phyloP scores from a whole-genome alignment of 352 stramenopile species.

The Elongisporangium prolatum region DNA sequence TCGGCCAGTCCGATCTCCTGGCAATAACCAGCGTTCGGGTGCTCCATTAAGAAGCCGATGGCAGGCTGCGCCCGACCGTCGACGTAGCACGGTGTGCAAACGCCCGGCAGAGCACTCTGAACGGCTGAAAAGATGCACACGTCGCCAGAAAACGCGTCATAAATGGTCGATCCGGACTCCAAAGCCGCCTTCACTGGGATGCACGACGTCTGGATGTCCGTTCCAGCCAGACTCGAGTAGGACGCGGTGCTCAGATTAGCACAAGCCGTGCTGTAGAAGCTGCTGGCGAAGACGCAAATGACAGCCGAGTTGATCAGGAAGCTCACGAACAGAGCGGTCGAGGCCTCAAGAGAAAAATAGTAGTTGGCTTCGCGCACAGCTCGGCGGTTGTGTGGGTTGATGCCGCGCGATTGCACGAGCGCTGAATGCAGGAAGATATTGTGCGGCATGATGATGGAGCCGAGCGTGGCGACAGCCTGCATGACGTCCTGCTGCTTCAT shows the following conservation, averaged over 20 bases:
- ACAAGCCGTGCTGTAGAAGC: constrained; percentile 76
- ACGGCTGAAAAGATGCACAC: constrained; percentile 35
- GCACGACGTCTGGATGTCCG: constrained; percentile 62
- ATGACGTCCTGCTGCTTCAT: constrained; percentile 57
- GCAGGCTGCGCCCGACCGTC: constrained; percentile 15
- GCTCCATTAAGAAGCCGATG: constrained; percentile 1
- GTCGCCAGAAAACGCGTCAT: constrained; percentile 48
- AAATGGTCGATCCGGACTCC: constrained; percentile 49
- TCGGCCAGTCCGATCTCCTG: constrained; percentile 74
- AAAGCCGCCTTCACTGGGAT: constrained; percentile 46
- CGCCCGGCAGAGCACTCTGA: constrained; percentile 5
- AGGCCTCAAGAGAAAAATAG: constrained; percentile 86
- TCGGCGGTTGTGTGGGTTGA: constrained; percentile 15
- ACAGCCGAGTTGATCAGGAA: constrained; percentile 92
- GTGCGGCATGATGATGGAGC: constrained; percentile 94
- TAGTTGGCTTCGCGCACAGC: constrained; percentile 58
- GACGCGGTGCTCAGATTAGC: constrained; percentile 39
- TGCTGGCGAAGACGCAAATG: constrained; percentile 86
- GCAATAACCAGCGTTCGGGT: constrained; percentile 53
- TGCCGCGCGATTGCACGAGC: constrained; percentile 63
- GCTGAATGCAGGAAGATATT: constrained; percentile 95
- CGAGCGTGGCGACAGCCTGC: constrained; percentile 74
- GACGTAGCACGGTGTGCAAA: constrained; percentile 45
- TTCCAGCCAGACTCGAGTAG: constrained; percentile 42
- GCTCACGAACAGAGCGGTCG: constrained; percentile 77